Evolutionary conservation across 192 early-diverging fungal genomes (phyloP), one percentile per base, ranked within the genome.

Genomic region (Chytriomyces hyalinus): DNA sequence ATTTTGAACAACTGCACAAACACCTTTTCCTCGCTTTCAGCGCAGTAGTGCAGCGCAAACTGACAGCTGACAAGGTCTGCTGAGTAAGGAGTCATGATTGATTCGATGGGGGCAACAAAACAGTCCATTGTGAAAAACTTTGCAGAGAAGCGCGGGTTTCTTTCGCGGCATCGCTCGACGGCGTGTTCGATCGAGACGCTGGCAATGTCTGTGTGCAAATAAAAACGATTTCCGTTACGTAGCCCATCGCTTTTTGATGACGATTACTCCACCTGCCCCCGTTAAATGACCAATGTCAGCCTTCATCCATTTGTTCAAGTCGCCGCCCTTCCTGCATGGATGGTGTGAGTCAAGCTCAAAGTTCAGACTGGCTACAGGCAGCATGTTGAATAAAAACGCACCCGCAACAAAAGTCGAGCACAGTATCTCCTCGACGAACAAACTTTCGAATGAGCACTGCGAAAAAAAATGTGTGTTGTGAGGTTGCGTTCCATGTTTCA

Each of bases 21-120:
- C 28, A 74, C 95, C 78, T 92, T 94, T 22, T 75, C 61, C 82
- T 98, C 96, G 4, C 89, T 86, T 70, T 95, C 93, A 76, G 97
- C 98, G 0, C 94, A 92, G 82, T 99, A 99, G 82, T 98, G 98
- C 61, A 98, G 80, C 75, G 95, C 97, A 80, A 99, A 99, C 77
- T 99, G 98, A 81, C 93, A 92, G 50, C 92, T 95, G n/a, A 97
- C 94, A 36, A 96, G 85, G 78, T 97, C 93, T 11, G 57, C 22
- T 8, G 62, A 51, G 48, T 65, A 20, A 11, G 61, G 61, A 61
- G n/a, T 6, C 49, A 80, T 24, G 49, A 70, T 47, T 4, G 65
- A 61, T 60, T 61, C 49, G n/a, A 75, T 44, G 15, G 51, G 44
- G 61, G 51, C 59, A 47, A 80, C 62, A 57, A 96, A 99, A 70